Evolutionary conservation across 768 basidiomycete genomes (phyloP).

Genomic region (Naganishia vaughanmartiniae): DNA sequence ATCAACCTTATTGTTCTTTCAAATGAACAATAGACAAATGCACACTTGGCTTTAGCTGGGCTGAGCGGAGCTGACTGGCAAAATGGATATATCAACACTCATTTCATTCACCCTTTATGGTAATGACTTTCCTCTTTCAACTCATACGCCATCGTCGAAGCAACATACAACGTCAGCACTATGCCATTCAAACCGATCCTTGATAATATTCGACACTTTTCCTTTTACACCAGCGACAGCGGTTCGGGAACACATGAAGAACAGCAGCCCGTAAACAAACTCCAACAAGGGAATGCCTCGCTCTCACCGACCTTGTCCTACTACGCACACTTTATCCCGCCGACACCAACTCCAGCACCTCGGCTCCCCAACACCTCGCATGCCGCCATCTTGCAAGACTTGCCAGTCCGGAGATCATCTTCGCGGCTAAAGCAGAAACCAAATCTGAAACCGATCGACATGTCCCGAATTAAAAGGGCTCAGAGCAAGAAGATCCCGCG

Average conservation of each 20-base stretch:
- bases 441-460: constrained; percentile 12
- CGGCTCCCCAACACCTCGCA: neutral
- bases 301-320: constrained; percentile 29
- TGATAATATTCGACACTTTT: neutral
- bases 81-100: neutral
- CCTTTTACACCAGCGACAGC: neutral
- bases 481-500: constrained; percentile 1
- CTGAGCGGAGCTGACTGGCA: neutral
- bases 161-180: neutral
- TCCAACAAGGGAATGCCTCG: neutral
- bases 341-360: constrained; percentile 25
- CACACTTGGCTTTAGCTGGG: too few relatives aligned
- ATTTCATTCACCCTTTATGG: too few relatives aligned
- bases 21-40: neutral
- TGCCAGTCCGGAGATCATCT: neutral
- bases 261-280: neutral
- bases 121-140: neutral
- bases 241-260: neutral
- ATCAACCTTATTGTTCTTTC: neutral
- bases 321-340: constrained; percentile 25
- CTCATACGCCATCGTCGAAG: neutral
- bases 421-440: neutral
- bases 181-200: constrained; percentile 10
- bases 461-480: neutral
- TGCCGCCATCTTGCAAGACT: neutral